Evolutionary conservation across 306 rosid species (phyloP).

Genomic region (Vigna hirtella): DNA sequence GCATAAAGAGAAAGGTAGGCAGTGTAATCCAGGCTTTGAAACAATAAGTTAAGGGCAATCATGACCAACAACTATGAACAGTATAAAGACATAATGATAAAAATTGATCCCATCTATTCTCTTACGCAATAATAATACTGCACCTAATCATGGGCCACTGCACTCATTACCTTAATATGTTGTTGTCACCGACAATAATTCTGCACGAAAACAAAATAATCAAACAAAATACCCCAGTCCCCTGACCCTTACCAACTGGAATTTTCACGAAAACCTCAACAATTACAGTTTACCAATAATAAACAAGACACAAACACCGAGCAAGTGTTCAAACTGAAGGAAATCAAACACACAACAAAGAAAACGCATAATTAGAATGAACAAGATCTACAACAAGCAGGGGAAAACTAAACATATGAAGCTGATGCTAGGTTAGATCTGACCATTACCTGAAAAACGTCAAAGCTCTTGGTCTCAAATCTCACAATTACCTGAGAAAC

Average conservation of each 20-base stretch:
- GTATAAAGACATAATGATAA: conserved; percentile 22
- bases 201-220: conserved; percentile 8
- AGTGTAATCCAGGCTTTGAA: conserved; percentile 24
- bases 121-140: conserved; percentile 31
- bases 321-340: conserved; percentile 1
- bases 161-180: conserved; percentile 36
- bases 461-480: conserved; percentile 47
- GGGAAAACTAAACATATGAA: neutral
- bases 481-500: conserved; percentile 59
- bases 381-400: conserved; percentile 47
- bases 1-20: conserved; percentile 34
- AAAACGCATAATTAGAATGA: conserved; percentile 34
- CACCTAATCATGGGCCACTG: conserved; percentile 35
- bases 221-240: neutral
- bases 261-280: neutral
- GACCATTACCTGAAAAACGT: conserved; percentile 56
- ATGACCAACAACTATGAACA: conserved; percentile 38
- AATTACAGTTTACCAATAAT: conserved; percentile 6
- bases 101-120: conserved; percentile 28
- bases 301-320: conserved; percentile 8
- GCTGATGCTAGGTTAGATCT: conserved; percentile 58
- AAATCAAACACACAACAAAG: neutral
- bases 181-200: conserved; percentile 32
- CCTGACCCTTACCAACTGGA: neutral
- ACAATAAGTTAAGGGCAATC: conserved; percentile 10